Evolutionary conservation across 225 moss, liverwort and hornwort genomes (phyloP), one percentile per base, ranked within the genome.

Genomic region (Polytrichum formosum): DNA sequence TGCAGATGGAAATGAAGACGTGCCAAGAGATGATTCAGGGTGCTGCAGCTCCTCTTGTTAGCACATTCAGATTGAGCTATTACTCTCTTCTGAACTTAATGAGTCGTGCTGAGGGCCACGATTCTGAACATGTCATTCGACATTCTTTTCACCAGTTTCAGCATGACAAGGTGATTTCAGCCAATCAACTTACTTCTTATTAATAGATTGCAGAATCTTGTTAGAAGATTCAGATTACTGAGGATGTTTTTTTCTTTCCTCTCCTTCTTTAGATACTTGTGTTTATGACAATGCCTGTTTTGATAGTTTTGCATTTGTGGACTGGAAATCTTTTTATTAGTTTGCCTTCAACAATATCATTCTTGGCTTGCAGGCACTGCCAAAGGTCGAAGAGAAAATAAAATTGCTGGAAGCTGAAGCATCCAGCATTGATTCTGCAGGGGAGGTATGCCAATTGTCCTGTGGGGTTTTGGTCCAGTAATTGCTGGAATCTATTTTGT

Each of bases 61-160:
- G 92, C 82, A 97, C 94, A 69, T 97, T 97, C 56, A 87, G 93
- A 78, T 87, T 97, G 64, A 93, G 93, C 80, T 97, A 93, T 74
- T 97, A 90, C 77, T 92, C 92, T 59, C 93, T 97, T 67, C 84
- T 97, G 55, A 97, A 97, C 72, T 88, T 97, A 23, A 97, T 97
- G 96, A 93, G 96, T 74, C 85, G 96, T 65, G 93, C 90, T 26
- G 96, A 97, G 71, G 96, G 96, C 69, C 90, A 93, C 23, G 88
- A 93, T 69, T 82, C 90, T 62, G 90, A 97, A 77, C 78, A 92
- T 78, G 93, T 96, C 18, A 90, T 96, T 64, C 90, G 84, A 68
- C 87, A 96, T 81, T 93, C 96, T 6, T 97, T 97, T 69, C 93
- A 97, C 74, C 93, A 97, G 80, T 97, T 97, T 61, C 93, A 97